Base-by-base conservation (phyloP, 441 rosid genomes). In the Pelargonium citronellum region DNA sequence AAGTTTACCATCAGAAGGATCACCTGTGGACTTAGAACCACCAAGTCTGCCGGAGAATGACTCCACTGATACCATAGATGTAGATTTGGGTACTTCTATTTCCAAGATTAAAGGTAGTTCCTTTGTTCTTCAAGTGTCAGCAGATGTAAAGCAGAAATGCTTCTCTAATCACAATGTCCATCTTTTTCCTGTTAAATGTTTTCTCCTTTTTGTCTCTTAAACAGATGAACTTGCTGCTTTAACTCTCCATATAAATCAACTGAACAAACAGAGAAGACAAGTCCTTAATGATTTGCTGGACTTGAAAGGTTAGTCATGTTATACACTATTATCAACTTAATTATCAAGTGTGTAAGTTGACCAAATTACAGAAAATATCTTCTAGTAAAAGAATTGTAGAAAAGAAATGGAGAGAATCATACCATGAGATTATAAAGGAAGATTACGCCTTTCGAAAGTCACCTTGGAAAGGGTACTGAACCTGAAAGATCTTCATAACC, bases 221-320 rank as follows among this genome's bases (percentile, higher is more conserved):
- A 71, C 88, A 89, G 96, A 87, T 66, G 78, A 89, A 71, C 80
- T 85, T 60, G 79, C 78, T 44, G 67, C 72, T 58, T 66, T 89
- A 75, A 78, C 77, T 67, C 76, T 62, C 44, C 69, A 62, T 61
- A 71, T 85, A 44, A 87, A 78, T 64, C 78, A 84, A 71, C 78
- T 87, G 77, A 91, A 78, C 78, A 75, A 34, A 53, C 83, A 64
- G 71, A 86, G 96, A 78, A 80, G 87, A 78, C 88, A 84, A 77
- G 67, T 83, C 72, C 87, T 91, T 44, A 85, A 85, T 70, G 92
- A 87, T 68, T 84, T 82, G 61, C 76, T 91, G 76, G 90, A 89
- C 78, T 80, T 87, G 83, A 89, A 91, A 86, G 96, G 95, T 89
- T 57, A 78, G 83, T 74, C 47, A 39, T 24, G 12, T 51, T 49